Conservation (phyloP, 495 filamentous ascomycete genomes). For the Xylaria cubensis region DNA sequence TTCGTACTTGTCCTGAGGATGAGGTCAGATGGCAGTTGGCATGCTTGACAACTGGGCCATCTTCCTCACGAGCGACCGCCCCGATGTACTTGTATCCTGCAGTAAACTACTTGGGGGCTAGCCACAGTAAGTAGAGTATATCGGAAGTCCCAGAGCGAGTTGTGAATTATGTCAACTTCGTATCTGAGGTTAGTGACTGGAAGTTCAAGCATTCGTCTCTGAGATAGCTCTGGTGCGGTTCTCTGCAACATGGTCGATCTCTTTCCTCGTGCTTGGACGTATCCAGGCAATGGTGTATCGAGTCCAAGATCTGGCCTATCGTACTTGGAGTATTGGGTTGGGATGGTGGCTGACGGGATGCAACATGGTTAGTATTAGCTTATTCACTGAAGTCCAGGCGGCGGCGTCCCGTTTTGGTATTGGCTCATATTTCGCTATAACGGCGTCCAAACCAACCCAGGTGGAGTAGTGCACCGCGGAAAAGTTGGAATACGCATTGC, state of each 20-base stretch:
- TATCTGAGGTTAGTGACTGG: background rate
- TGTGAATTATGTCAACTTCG: background rate
- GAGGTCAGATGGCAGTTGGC: constrained; percentile 13
- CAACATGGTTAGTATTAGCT: constrained; percentile 22
- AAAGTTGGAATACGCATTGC: constrained; percentile 19
- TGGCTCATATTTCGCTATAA: constrained; percentile 4
- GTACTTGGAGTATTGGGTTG: constrained; percentile 6
- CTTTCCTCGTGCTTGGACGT: constrained; percentile 11
- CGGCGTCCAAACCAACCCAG: constrained; percentile 16
- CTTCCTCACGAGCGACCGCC: background rate
- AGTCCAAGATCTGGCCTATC: constrained; percentile 8
- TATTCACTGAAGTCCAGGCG: background rate
- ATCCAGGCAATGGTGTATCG: background rate
- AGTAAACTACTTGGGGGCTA: constrained; percentile 13
- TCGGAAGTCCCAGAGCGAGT: constrained; percentile 10
- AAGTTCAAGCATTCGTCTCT: constrained; percentile 1
- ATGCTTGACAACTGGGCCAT: constrained; percentile 1
- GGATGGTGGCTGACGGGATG: constrained; percentile 27
- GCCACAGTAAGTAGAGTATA: constrained; percentile 1
- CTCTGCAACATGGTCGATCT: constrained; percentile 10
- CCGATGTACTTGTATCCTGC: constrained; percentile 1
- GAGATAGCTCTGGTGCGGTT: background rate
- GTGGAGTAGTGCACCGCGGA: constrained; percentile 2
- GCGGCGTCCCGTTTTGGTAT: constrained; percentile 17
- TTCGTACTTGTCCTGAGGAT: background rate